Evolutionary conservation across 495 filamentous ascomycete genomes (phyloP), one percentile per base, ranked within the genome.

Genomic region (Jackrogersella multiformis): DNA sequence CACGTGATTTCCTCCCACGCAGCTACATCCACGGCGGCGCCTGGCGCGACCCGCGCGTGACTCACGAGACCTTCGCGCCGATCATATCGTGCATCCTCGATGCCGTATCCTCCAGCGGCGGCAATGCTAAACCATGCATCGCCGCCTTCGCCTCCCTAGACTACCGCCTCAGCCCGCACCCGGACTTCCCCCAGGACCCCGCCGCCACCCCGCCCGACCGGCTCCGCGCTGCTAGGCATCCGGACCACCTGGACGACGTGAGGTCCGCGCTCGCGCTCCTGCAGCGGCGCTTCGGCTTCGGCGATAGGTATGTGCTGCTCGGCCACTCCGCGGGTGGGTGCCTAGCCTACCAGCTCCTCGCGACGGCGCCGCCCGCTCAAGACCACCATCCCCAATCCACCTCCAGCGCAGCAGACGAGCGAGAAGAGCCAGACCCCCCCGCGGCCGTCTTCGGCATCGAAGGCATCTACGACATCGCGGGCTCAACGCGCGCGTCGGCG

Each of bases 11-110:
- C 20, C 18, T 23, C 18, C 18, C 15, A 16, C 41, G 30, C 34
- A 87, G 90, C 69, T 93, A 87, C 78, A 89, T 97, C 74, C 94
- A 96, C 79, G 92, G 94, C 69, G 93, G 93, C 70, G 93, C 90
- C 70, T 97, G 92, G 91, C 86, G 91, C 59, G 93, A 96, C 71
- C 92, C 92, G 44, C 74, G 73, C 45, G 75, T 88, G 18, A 84
- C 81, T 53, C 76, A 85, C 15, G 61, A 78, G 5, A 77, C 78
- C n/a, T 86, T 89, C 61, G 64, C 74, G 20, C 77, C 81, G 4
- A 78, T 82, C 12, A 73, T 85, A 41, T 67, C 75, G 10, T 76
- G 79, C 57, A 79, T 89, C 18, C 73, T 80, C 42, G 42, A 46
- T 5, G 3, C 20, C 42, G 12, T 20, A 10, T 7, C 2, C 55